These are phyloP conservation scores for Clavispora carvajalis DNA, from an alignment of 805 yeast genomes.

Conservation along the genomic window DNA sequence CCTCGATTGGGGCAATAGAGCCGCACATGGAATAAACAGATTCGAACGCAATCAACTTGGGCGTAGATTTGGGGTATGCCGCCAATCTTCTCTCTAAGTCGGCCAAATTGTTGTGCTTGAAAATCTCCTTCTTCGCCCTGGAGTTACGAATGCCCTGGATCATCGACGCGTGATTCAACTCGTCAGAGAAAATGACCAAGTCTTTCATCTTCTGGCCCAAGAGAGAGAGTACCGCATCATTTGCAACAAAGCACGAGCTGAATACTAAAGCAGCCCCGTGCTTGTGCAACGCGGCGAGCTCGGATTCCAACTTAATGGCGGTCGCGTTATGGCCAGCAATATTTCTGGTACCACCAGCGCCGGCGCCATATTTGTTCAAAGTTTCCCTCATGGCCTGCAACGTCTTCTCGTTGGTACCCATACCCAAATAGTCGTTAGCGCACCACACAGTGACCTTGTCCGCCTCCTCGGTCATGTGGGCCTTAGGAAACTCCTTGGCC, in stretches of 20 bases:
- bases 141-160: conserved; percentile 93
- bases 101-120: conserved; percentile 81
- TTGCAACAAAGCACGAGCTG: conserved; percentile 93
- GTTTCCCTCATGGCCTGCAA: conserved; percentile 72
- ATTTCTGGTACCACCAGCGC: conserved; percentile 99
- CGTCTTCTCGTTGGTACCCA: conserved; percentile 79
- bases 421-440: conserved; percentile 94
- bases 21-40: conserved; percentile 99
- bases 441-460: conserved; percentile 99
- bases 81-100: conserved; percentile 79
- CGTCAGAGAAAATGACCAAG: conserved; percentile 89
- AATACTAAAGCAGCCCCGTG: conserved; percentile 94
- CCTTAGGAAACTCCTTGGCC: conserved; percentile 89
- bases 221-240: conserved; percentile 88
- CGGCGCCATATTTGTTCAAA: conserved; percentile 88
- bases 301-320: conserved; percentile 83
- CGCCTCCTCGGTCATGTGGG: conserved; percentile 69
- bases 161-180: conserved; percentile 95
- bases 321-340: conserved; percentile 95
- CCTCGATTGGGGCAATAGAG: conserved; percentile 88
- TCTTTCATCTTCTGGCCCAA: conserved; percentile 88
- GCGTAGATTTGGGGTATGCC: conserved; percentile 77
- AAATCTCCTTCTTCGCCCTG: conserved; percentile 79
- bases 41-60: conserved; percentile 95
- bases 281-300: conserved; percentile 84